Evolutionary conservation across 352 stramenopile species (phyloP).

Genomic region (Phytophthora agathidicida): DNA sequence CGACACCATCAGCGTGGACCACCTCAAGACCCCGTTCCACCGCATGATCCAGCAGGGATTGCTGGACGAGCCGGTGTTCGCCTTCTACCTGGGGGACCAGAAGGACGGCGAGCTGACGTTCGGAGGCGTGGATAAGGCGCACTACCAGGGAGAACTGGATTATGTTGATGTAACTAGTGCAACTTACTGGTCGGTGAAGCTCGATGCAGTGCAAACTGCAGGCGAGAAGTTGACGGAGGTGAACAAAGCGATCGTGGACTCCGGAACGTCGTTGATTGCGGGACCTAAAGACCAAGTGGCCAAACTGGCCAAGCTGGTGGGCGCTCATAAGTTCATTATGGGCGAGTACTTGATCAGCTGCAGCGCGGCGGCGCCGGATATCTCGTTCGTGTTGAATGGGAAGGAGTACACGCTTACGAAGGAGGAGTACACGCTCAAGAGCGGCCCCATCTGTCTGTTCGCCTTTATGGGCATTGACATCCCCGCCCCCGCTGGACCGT

Average conservation of each 20-base stretch:
- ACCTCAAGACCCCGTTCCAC: constrained; percentile 94
- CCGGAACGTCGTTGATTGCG: constrained; percentile 95
- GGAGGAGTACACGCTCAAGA: constrained; percentile 94
- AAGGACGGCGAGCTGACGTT: constrained; percentile 84
- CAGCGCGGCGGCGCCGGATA: constrained; percentile 84
- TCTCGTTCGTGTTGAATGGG: constrained; percentile 93
- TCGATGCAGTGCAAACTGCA: constrained; percentile 73
- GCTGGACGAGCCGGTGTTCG: constrained; percentile 93
- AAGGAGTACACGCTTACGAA: constrained; percentile 92
- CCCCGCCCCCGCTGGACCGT: constrained; percentile 65
- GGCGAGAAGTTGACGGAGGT: constrained; percentile 59
- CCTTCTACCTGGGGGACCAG: constrained; percentile 95
- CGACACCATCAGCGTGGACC: constrained; percentile 92
- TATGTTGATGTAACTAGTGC: constrained; percentile 86
- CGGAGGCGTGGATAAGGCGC: constrained; percentile 79
- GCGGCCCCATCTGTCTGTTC: constrained; percentile 92
- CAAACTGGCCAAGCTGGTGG: constrained; percentile 83
- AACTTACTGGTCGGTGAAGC: constrained; percentile 77
- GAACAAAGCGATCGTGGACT: constrained; percentile 94
- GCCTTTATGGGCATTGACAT: constrained; percentile 97
- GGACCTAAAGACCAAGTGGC: constrained; percentile 91
- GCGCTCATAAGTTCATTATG: constrained; percentile 92
- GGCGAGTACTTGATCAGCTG: constrained; percentile 97
- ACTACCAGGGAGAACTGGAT: constrained; percentile 94
- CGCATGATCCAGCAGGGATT: constrained; percentile 90